Percentiles rank a stretch among this genome's conserved stretches.
Conservation (phyloP, 257 asterid species). For the Misopates orontium region DNA sequence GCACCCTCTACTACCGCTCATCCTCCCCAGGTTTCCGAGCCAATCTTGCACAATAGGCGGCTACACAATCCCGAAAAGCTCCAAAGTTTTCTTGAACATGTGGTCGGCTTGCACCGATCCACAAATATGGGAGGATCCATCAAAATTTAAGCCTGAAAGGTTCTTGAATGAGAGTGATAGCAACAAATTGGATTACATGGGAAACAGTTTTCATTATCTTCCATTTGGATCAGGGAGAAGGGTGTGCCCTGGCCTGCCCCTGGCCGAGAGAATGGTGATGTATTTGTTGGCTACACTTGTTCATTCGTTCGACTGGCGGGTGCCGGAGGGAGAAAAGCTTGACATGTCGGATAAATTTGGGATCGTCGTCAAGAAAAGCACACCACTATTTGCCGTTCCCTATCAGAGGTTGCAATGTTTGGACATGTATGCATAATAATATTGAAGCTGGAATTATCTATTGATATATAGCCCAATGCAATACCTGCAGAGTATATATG, state of each 20-base stretch:
- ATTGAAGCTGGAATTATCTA: no score
- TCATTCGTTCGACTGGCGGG: conserved; percentile 10
- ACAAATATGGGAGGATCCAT: background rate
- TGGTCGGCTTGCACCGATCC: background rate
- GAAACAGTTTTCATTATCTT: background rate
- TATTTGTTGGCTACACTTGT: background rate
- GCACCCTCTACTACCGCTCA: conserved; percentile 2
- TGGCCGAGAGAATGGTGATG: background rate
- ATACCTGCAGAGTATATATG: no score
- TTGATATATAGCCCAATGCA: no score
- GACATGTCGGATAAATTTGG: background rate
- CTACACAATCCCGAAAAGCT: conserved; percentile 2
- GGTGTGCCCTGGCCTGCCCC: background rate
- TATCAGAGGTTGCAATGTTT: background rate
- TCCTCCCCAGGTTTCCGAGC: conserved; percentile 4
- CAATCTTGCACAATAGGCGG: conserved; percentile 7
- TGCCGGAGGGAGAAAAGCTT: conserved; percentile 12
- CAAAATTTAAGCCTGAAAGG: conserved; percentile 1
- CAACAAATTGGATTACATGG: background rate
- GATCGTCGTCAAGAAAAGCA: background rate
- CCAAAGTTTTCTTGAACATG: background rate
- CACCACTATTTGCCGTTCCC: conserved; percentile 7
- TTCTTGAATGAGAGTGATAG: background rate
- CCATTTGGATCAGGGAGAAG: conserved; percentile 16
- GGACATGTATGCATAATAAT: background rate